Conservation (phyloP, 257 asterid species). For the Salvia splendens region DNA sequence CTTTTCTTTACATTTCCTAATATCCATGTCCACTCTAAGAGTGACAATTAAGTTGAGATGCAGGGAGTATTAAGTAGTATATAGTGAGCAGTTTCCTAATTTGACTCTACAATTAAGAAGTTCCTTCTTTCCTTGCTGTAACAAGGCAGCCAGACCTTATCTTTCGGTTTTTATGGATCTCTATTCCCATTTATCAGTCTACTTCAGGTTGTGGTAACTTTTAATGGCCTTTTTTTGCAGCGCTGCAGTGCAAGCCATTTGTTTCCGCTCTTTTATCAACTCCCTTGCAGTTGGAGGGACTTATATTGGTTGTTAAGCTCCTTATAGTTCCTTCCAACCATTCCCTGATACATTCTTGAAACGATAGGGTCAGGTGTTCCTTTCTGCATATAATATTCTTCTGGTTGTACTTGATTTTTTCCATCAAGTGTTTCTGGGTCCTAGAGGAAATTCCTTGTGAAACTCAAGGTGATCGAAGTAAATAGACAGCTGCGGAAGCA, state of each 20-base stretch:
- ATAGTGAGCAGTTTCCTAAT: no score
- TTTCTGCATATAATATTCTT: slow-evolving; percentile 9
- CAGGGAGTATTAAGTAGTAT: no score
- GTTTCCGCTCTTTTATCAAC: no score
- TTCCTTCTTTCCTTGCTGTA: no score
- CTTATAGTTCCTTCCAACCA: no score
- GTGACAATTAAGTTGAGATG: no score
- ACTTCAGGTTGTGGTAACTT: slow-evolving; percentile 2
- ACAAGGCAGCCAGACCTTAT: neutral
- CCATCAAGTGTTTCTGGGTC: slow-evolving; percentile 16
- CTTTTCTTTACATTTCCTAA: no score
- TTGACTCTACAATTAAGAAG: no score
- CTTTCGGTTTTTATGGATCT: neutral
- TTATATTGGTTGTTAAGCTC: slow-evolving; percentile 1
- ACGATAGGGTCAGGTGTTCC: neutral
- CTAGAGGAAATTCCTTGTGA: slow-evolving; percentile 31
- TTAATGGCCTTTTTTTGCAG: neutral
- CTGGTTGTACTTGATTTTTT: neutral
- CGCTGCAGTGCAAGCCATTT: neutral
- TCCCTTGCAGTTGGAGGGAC: neutral
- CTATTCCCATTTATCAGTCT: neutral
- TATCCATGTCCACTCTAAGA: no score
- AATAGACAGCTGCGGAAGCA: neutral
- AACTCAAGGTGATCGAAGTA: slow-evolving; percentile 22
- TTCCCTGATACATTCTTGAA: neutral